These are phyloP conservation scores for Sordariomycetes sp. DNA, from an alignment of 2,329 filamentous ascomycete species.

Conservation along the genomic window DNA sequence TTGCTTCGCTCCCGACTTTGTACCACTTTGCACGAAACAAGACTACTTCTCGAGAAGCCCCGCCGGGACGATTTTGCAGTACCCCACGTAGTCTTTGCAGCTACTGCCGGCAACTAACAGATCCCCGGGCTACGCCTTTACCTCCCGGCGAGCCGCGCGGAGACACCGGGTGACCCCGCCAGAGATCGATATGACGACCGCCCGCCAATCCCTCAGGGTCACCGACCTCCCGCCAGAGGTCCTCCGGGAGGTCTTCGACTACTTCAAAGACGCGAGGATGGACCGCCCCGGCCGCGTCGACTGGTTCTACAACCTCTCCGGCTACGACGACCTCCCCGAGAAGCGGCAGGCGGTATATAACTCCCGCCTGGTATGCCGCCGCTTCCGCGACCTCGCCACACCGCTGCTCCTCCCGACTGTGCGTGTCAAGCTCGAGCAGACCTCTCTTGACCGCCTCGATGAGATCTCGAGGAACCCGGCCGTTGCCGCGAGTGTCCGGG, in stretches of 20 bases:
- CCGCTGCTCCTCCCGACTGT: neutral
- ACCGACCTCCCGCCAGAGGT: neutral
- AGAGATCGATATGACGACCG: too few relatives aligned
- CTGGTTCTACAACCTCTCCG: neutral
- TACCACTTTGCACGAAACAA: too few relatives aligned
- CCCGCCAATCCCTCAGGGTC: neutral
- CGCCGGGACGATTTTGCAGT: too few relatives aligned
- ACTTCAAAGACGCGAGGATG: neutral
- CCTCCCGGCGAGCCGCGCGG: too few relatives aligned
- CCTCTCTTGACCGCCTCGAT: neutral
- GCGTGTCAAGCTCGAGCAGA: neutral
- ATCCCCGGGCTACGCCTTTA: too few relatives aligned
- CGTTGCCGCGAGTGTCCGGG: neutral
- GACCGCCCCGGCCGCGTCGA: neutral
- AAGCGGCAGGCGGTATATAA: neutral
- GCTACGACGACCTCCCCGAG: neutral
- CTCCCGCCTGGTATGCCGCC: neutral
- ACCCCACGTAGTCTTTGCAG: too few relatives aligned
- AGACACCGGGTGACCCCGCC: too few relatives aligned
- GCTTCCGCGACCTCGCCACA: neutral
- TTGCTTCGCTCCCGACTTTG: too few relatives aligned
- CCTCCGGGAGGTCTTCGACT: neutral
- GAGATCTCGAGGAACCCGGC: neutral
- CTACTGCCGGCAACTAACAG: too few relatives aligned
- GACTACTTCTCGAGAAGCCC: too few relatives aligned